phyloP scores from a whole-genome alignment of 495 filamentous ascomycete species.

The Trichoderma orchidacearum region DNA sequence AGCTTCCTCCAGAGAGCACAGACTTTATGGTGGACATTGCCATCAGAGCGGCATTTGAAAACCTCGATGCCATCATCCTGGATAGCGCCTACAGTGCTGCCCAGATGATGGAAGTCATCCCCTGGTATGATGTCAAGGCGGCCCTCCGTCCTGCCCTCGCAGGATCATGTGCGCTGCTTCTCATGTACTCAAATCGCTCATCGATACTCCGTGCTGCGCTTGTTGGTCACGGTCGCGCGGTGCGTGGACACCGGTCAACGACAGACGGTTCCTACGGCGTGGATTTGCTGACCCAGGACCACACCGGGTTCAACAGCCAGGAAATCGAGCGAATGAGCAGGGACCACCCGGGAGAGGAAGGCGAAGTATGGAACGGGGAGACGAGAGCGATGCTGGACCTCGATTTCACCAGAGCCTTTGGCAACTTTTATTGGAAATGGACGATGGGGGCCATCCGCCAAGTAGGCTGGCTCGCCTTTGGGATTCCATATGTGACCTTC shows the following conservation, averaged over 20 bases:
- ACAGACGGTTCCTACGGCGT: conserved; percentile 30
- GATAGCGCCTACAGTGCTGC: conserved; percentile 19
- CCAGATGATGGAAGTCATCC: conserved; percentile 16
- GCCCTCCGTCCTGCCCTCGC: background rate
- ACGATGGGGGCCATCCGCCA: conserved; percentile 27
- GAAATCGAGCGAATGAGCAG: conserved; percentile 34
- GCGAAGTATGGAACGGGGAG: conserved; percentile 26
- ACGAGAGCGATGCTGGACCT: conserved; percentile 43
- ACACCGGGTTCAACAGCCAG: conserved; percentile 38
- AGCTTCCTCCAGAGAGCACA: background rate
- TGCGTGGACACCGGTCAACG: conserved; percentile 35
- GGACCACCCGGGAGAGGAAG: conserved; percentile 46
- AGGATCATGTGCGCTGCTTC: conserved; percentile 47
- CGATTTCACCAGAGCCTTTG: conserved; percentile 45
- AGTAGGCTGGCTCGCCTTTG: conserved; percentile 30
- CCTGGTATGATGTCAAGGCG: conserved; percentile 15
- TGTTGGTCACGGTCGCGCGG: conserved; percentile 40
- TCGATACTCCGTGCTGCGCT: conserved; percentile 38
- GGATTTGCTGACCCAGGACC: conserved; percentile 40
- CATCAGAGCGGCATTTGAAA: conserved; percentile 31
- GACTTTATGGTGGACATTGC: conserved; percentile 6
- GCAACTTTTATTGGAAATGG: conserved; percentile 54
- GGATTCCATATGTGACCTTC: background rate
- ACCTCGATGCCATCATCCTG: conserved; percentile 37
- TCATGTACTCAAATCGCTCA: conserved; percentile 36